Evolutionary conservation across 805 yeast genomes (phyloP).

Genomic region (Metschnikowia vanudenii): DNA sequence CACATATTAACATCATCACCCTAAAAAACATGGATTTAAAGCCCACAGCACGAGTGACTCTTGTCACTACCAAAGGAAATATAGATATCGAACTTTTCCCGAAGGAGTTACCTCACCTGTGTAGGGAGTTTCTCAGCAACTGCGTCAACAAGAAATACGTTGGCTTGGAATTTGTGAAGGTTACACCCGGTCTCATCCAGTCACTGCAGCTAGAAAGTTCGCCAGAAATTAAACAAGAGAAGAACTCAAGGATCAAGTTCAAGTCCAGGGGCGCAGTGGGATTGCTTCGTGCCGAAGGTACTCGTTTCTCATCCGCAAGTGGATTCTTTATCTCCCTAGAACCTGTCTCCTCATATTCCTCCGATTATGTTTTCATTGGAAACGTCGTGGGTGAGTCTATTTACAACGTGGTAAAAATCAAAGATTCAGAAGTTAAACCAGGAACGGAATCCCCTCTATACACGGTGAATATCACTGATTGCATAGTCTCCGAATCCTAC

Average conservation of each 20-base stretch:
- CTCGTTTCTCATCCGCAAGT: conserved; percentile 22
- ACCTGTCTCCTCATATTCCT: conserved; percentile 44
- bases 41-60: conserved; percentile 56
- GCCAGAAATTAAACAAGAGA: conserved; percentile 37
- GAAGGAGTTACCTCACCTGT: conserved; percentile 55
- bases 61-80: conserved; percentile 58
- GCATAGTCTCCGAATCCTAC: conserved; percentile 46
- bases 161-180: conserved; percentile 41
- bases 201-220: conserved; percentile 8
- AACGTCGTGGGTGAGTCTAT: conserved; percentile 55
- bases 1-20: background rate
- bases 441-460: conserved; percentile 46
- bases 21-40: conserved; percentile 44
- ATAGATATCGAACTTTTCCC: conserved; percentile 68
- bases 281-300: conserved; percentile 32
- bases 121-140: conserved; percentile 47
- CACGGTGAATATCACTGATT: conserved; percentile 45
- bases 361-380: conserved; percentile 51
- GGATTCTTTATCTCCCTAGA: conserved; percentile 41
- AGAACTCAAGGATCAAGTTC: conserved; percentile 51
- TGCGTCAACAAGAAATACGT: conserved; percentile 45
- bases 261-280: conserved; percentile 56
- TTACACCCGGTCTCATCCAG: conserved; percentile 28
- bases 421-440: conserved; percentile 44
- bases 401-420: conserved; percentile 50